Evolutionary conservation across 2,329 filamentous ascomycete species (phyloP), one percentile per base, ranked within the genome.

Genomic region (Keithomyces neogunnii): DNA sequence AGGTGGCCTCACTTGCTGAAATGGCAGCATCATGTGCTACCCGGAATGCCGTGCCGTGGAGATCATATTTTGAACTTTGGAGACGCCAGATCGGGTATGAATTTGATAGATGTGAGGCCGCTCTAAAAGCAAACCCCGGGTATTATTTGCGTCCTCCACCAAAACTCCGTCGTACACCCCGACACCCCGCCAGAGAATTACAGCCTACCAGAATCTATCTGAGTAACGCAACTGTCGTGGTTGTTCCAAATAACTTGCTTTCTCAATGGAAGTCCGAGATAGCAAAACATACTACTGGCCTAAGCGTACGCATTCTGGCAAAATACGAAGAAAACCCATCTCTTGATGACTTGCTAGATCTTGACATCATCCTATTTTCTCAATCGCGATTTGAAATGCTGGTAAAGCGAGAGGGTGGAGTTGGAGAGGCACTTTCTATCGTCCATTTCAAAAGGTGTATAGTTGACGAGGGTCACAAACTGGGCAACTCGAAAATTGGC

Each of bases 371-470:
- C 2, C 69, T 97, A 0, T 89, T 95, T 60, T 87, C 88, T 0
- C 83, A 85, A 39, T 74, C 75, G 26, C 78, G 85, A 1, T 89
- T 96, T 56, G 88, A 93, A 56, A 73, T 72, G 53, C 65, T 84
- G 72, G 69, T 59, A 45, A 64, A 54, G 62, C 71, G 59, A 48
- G 58, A 56, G 5, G 60, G 54, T 32, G 61, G 56, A 3, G 66
- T 55, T 38, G 70, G 52, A 33, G 87, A 82, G 1, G 80, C 86
- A 0, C 67, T 96, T 19, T 81, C 82, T 39, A 68, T 80, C 6
- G 67, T 96, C 3, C 89, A 89, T 59, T 96, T 92, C 77, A 85
- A 96, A 60, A 79, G 92, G 1, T 84, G 95, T 45, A 91, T 97
- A 45, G 86, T 95, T 19, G 92, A 97, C 57, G 92, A 96, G 73